Base-by-base conservation (phyloP, 805 yeast species). In the Candida orba region DNA sequence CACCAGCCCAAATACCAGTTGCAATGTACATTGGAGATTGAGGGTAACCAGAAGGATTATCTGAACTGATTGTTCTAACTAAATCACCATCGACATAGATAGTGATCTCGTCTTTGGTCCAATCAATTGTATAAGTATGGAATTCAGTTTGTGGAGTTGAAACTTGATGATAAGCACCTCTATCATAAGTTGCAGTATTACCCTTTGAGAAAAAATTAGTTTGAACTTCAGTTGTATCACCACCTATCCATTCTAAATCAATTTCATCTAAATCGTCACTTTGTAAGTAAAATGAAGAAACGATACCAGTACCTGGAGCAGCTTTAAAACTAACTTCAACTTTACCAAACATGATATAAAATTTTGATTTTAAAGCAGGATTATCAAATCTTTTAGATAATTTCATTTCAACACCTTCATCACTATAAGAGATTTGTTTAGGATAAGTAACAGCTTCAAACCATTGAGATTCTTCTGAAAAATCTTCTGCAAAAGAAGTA, bases 261-360 rank as follows among this genome's bases (percentile, higher is more conserved):
- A 90, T 79, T 65, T 90, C 97, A 64, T 90, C 97, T 50, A 82
- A 68, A 56, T 84, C 95, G 60, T 90, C 96, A 54, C 76, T 69
- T 58, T 87, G 95, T 43, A 89, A 70, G 51, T 81, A 86, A 52
- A 89, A 78, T 3, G 93, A 81, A 0, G 96, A 83, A 13, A 88
- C 78, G 34, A 90, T 72, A 49, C 96, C 96, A 17, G 63, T 64
- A 23, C 96, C 96, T 14, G 74, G 66, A 4, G 95, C 90, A 15
- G 90, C 84, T 59, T 81, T 73, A 47, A 84, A 60, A 2, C 69
- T 70, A 6, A 79, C 88, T 60, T 85, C 95, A 27, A 88, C 76
- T 50, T 79, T 79, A 46, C 97, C 97, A 62, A 81, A 90, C 93
- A 89, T 85, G 53, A 90, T 76, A 66, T 87, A 87, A 61, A 84